Evolutionary conservation across 2,329 filamentous ascomycete genomes (phyloP).

Genomic region (Fusarium globosum): DNA sequence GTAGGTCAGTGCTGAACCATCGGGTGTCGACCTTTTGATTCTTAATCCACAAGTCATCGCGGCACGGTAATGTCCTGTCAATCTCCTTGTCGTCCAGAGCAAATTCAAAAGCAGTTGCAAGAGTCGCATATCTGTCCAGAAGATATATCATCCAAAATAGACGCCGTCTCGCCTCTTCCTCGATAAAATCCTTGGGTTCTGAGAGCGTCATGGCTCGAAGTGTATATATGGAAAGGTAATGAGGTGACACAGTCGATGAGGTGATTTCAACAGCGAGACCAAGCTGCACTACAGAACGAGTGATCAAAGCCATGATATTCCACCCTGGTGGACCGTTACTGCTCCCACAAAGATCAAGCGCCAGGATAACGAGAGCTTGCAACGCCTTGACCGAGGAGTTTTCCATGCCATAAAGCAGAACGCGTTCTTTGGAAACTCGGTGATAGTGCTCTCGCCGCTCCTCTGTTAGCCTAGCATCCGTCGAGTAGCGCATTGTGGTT

Average conservation of each 20-base stretch:
- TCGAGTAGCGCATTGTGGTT: constrained; percentile 86
- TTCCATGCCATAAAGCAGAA: constrained; percentile 87
- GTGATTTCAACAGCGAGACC: constrained; percentile 86
- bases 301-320: constrained; percentile 91
- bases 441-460: constrained; percentile 81
- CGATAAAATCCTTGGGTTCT: constrained; percentile 85
- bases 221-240: constrained; percentile 89
- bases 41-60: constrained; percentile 85
- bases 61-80: constrained; percentile 85
- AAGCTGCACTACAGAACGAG: constrained; percentile 87
- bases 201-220: constrained; percentile 85
- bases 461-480: constrained; percentile 78
- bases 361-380: constrained; percentile 87
- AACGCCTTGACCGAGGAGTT: constrained; percentile 90
- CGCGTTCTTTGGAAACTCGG: constrained; percentile 83
- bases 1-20: constrained; percentile 74
- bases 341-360: constrained; percentile 84
- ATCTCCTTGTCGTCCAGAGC: constrained; percentile 90
- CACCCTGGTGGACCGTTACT: constrained; percentile 92
- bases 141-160: constrained; percentile 97
- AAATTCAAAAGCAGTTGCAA: constrained; percentile 93
- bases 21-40: constrained; percentile 87
- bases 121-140: constrained; percentile 88
- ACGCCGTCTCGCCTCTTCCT: constrained; percentile 85
- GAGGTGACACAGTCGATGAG: constrained; percentile 80